These are phyloP conservation scores for Ophiostoma pallidulum DNA, from an alignment of 2,329 filamentous ascomycete genomes.

Conservation along the genomic window DNA sequence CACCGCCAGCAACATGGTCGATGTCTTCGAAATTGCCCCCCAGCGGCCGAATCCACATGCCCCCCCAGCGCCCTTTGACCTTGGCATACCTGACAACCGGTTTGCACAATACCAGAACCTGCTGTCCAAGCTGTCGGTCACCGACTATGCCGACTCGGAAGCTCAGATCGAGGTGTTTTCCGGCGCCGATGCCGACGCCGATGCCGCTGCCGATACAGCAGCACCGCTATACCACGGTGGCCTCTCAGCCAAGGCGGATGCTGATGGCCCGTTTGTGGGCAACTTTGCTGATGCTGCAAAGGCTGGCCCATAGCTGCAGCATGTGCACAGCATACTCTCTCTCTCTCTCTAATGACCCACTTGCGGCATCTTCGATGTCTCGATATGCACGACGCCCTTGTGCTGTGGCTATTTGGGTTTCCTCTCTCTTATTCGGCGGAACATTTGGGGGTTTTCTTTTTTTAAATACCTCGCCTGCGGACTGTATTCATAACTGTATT, in stretches of 20 bases:
- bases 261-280: slow-evolving; percentile 41
- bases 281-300: slow-evolving; percentile 52
- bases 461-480: too few species aligned
- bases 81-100: slow-evolving; percentile 46
- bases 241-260: slow-evolving; percentile 30
- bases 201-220: not conserved
- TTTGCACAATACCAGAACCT: slow-evolving; percentile 52
- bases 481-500: not conserved
- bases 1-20: slow-evolving; percentile 50
- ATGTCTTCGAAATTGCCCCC: slow-evolving; percentile 56
- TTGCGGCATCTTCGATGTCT: too few species aligned
- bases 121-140: slow-evolving; percentile 46
- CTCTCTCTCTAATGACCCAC: not conserved
- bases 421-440: too few species aligned
- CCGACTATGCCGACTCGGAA: slow-evolving; percentile 34
- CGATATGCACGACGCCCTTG: too few species aligned
- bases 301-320: slow-evolving; percentile 33
- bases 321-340: not conserved
- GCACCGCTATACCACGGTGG: slow-evolving; percentile 27
- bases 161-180: slow-evolving; percentile 37
- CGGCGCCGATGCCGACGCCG: not conserved
- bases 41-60: slow-evolving; percentile 33
- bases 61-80: slow-evolving; percentile 33
- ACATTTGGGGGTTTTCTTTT: too few species aligned
- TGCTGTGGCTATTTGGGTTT: too few species aligned